Conservation (phyloP, 192 early-diverging fungal genomes). For the Coemansia sp. region DNA sequence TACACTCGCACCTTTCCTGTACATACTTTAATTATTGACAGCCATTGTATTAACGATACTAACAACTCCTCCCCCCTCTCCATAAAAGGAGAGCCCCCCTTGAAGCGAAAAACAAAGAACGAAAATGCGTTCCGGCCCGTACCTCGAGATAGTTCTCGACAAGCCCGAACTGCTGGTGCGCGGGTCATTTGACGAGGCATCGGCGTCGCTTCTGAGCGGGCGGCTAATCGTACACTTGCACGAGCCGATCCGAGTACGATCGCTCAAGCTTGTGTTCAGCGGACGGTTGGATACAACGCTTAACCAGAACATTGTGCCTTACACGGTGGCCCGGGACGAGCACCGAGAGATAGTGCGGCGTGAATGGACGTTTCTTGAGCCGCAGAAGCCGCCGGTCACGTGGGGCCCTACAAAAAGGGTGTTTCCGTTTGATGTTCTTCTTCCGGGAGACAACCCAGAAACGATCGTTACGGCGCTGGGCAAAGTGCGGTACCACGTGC, state of each 20-base stretch:
- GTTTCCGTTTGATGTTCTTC: slow-evolving; percentile 58
- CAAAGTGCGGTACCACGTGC: slow-evolving; percentile 53
- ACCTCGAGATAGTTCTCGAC: slow-evolving; percentile 36
- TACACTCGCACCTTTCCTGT: too few relatives aligned
- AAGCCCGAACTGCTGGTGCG: slow-evolving; percentile 45
- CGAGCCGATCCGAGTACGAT: slow-evolving; percentile 54
- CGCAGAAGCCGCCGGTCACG: slow-evolving; percentile 31
- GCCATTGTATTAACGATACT: too few relatives aligned
- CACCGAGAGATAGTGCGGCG: slow-evolving; percentile 55
- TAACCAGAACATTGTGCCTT: slow-evolving; percentile 36
- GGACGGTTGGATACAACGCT: slow-evolving; percentile 55
- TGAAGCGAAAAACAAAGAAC: neutral
- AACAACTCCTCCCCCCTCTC: too few relatives aligned
- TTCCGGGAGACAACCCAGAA: slow-evolving; percentile 61
- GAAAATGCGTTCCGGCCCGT: slow-evolving; percentile 38
- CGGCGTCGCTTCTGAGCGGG: slow-evolving; percentile 55
- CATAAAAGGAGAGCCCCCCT: too few relatives aligned
- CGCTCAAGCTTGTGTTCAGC: slow-evolving; percentile 50
- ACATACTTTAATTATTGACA: too few relatives aligned
- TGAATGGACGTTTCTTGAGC: slow-evolving; percentile 54
- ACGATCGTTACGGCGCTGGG: slow-evolving; percentile 54
- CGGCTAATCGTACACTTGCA: slow-evolving; percentile 49
- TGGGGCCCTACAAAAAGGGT: slow-evolving; percentile 33
- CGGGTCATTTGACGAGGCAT: slow-evolving; percentile 43
- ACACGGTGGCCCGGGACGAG: slow-evolving; percentile 33